Percentiles rank a stretch among this genome's conserved stretches.
These are phyloP conservation scores for Neobulgaria alba DNA, from an alignment of 2,329 filamentous ascomycete species.

Conservation along the genomic window DNA sequence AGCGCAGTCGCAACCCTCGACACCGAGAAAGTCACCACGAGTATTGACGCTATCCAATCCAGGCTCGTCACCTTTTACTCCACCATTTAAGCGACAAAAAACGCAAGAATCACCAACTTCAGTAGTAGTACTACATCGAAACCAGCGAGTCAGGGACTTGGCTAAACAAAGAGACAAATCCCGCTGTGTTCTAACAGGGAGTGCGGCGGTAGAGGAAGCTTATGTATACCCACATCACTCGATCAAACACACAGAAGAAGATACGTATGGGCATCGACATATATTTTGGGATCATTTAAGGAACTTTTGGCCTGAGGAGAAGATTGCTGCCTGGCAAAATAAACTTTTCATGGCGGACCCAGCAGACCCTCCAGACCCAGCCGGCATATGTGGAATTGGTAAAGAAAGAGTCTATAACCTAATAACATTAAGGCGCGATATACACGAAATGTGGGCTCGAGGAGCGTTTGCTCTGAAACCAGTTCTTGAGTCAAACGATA, in stretches of 20 bases:
- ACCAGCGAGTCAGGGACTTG: not conserved
- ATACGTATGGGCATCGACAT: constrained; percentile 8
- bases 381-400: constrained; percentile 4
- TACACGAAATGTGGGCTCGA: constrained; percentile 6
- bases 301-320: constrained; percentile 11
- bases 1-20: constrained; percentile 1
- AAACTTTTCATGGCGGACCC: too few relatives aligned
- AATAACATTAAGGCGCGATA: constrained; percentile 6
- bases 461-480: constrained; percentile 15
- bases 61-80: constrained; percentile 2
- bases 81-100: constrained; percentile 11
- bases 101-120: constrained; percentile 7
- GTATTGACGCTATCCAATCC: too few relatives aligned
- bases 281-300: constrained; percentile 10
- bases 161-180: constrained; percentile 8
- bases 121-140: constrained; percentile 3
- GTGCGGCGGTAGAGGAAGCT: constrained; percentile 5
- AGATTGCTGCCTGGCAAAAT: constrained; percentile 14
- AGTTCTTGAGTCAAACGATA: constrained; percentile 9
- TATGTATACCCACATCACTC: constrained; percentile 11
- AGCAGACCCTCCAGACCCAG: too few relatives aligned
- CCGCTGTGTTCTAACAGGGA: constrained; percentile 12
- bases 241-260: constrained; percentile 4
- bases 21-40: too few relatives aligned
- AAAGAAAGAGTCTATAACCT: constrained; percentile 8